Percentiles rank a stretch among this genome's conserved stretches.
These are phyloP conservation scores for Dunaliella primolecta DNA, from an alignment of 139 green algal genomes.

Conservation along the genomic window DNA sequence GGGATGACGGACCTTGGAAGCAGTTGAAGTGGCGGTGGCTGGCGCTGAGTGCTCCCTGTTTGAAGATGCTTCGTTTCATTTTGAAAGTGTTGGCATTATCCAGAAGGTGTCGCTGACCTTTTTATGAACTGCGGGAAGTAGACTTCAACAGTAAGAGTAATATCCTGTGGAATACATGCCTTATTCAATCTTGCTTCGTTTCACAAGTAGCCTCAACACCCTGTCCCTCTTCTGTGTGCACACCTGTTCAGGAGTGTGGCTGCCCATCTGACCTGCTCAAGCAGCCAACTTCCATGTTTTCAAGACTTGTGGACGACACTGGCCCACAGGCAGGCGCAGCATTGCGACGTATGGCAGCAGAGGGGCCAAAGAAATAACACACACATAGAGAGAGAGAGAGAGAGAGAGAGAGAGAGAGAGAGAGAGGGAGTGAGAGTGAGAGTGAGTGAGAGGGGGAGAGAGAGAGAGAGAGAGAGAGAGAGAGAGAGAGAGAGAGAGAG, in stretches of 20 bases:
- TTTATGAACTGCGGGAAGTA: too few relatives aligned
- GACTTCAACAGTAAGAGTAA: too few relatives aligned
- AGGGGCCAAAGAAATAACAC: conserved; percentile 7
- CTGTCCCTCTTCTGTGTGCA: neutral
- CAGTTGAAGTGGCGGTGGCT: too few relatives aligned
- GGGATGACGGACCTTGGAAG: too few relatives aligned
- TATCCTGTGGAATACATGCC: too few relatives aligned
- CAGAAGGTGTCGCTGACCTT: too few relatives aligned
- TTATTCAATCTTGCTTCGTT: neutral
- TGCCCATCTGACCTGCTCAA: conserved; percentile 12
- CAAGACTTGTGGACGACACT: conserved; percentile 9
- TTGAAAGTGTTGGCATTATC: too few relatives aligned
- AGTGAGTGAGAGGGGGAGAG: neutral
- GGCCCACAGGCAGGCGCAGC: neutral
- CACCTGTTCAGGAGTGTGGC: conserved; percentile 36
- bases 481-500: neutral
- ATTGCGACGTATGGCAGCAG: conserved; percentile 11
- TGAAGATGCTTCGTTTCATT: neutral
- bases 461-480: too few relatives aligned
- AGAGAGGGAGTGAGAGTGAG: neutral
- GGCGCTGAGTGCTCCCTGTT: too few relatives aligned
- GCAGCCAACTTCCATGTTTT: neutral
- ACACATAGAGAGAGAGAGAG: too few relatives aligned
- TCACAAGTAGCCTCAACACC: neutral
- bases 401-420: too few relatives aligned